phyloP scores from a whole-genome alignment of 345 rosid species.

The Turnera subulata region DNA sequence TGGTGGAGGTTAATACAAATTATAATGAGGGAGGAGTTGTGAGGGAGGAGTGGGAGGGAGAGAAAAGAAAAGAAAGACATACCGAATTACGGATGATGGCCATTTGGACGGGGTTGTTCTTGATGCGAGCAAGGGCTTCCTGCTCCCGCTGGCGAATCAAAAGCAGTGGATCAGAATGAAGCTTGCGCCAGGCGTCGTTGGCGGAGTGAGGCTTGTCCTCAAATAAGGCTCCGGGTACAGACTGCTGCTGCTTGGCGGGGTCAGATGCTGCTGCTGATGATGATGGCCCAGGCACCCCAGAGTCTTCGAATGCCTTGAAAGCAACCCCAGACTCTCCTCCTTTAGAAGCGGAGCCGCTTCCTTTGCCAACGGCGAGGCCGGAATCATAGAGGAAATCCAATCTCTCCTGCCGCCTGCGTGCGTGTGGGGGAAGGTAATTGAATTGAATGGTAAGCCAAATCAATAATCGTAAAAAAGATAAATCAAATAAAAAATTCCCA shows the following conservation, averaged over 20 bases:
- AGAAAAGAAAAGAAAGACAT: constrained; percentile 9
- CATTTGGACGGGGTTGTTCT: constrained; percentile 96
- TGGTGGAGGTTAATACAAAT: too few species aligned
- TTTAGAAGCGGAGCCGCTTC: constrained; percentile 23
- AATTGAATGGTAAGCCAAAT: too few species aligned
- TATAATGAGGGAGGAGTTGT: too few species aligned
- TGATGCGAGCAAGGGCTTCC: constrained; percentile 86
- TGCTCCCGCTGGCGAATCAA: constrained; percentile 92
- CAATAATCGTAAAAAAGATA: too few species aligned
- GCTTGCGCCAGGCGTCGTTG: constrained; percentile 87
- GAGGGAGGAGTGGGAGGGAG: neutral
- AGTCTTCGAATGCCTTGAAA: constrained; percentile 63
- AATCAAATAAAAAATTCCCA: too few species aligned
- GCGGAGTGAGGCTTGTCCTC: constrained; percentile 85
- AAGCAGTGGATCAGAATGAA: constrained; percentile 89
- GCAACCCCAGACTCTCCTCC: constrained; percentile 47
- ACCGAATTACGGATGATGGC: constrained; percentile 81
- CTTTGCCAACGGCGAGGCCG: constrained; percentile 83
- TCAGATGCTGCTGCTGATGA: neutral
- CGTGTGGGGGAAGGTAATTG: too few species aligned
- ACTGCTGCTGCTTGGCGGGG: constrained; percentile 30
- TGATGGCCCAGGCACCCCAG: neutral
- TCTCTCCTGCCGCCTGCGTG: too few species aligned
- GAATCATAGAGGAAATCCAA: constrained; percentile 92
- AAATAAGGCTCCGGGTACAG: constrained; percentile 77